Conservation (phyloP, 805 yeast genomes). For the Saturnispora kantuleensis region DNA sequence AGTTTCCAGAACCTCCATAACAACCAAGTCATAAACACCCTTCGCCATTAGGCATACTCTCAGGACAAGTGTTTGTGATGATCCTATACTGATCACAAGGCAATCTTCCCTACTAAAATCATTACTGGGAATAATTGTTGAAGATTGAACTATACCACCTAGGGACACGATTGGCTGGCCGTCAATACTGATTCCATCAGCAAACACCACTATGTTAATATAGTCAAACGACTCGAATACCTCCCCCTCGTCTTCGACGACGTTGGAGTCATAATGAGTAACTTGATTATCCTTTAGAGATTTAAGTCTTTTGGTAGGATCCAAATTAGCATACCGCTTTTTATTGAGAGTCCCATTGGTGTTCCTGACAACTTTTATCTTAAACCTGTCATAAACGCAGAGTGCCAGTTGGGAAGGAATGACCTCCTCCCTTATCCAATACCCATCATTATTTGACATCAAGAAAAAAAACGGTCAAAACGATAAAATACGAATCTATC, state of each 20-base stretch:
- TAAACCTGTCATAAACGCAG: constrained; percentile 17
- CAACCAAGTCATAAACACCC: constrained; percentile 6
- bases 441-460: background rate
- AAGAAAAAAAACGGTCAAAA: too few species aligned
- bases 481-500: too few species aligned
- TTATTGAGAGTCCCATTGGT: constrained; percentile 6
- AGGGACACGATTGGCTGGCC: constrained; percentile 10
- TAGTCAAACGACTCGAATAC: constrained; percentile 3
- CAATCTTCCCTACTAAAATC: constrained; percentile 20
- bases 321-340: constrained; percentile 11
- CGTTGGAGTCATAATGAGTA: background rate
- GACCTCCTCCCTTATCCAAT: constrained; percentile 18
- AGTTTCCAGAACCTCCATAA: background rate
- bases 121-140: constrained; percentile 19
- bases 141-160: constrained; percentile 17
- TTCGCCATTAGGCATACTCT: constrained; percentile 8
- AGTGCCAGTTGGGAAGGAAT: constrained; percentile 17
- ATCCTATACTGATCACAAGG: constrained; percentile 11
- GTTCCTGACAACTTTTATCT: constrained; percentile 11
- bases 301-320: background rate
- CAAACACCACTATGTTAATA: constrained; percentile 20
- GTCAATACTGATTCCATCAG: constrained; percentile 19
- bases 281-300: background rate
- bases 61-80: constrained; percentile 14
- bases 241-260: background rate